A percentile compares a stretch with the other conserved stretches of the same genome.
Evolutionary conservation across 306 rosid genomes (phyloP).

Genomic region (Oemleria cerasiformis): DNA sequence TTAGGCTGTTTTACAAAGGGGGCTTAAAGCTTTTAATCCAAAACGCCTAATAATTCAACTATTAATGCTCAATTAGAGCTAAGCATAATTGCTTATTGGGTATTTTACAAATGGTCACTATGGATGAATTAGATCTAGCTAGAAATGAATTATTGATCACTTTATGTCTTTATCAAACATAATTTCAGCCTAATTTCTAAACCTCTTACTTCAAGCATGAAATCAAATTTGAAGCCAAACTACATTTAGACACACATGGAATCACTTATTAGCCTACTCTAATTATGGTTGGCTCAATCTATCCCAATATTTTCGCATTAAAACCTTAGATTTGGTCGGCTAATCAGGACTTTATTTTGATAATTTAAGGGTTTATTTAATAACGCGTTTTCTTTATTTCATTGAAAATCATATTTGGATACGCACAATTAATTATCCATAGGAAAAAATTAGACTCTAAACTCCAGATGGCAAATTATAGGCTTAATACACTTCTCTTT

Average conservation of each 20-base stretch:
- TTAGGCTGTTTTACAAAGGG: slow-evolving; percentile 9
- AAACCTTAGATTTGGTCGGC: background rate
- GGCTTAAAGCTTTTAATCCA: background rate
- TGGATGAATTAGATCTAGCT: background rate
- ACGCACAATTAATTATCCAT: no score
- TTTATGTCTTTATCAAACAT: slow-evolving; percentile 17
- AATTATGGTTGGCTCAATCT: background rate
- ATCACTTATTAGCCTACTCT: background rate
- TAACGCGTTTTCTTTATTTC: background rate
- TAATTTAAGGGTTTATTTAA: background rate
- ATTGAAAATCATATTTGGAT: background rate
- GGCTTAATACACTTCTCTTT: background rate
- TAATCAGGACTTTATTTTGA: background rate
- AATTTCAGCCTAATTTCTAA: background rate
- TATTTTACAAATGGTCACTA: no score
- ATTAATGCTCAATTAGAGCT: background rate
- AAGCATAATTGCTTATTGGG: background rate
- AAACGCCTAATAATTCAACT: background rate
- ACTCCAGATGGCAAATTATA: background rate
- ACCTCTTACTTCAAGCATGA: background rate
- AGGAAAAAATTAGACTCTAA: no score
- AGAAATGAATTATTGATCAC: slow-evolving; percentile 1
- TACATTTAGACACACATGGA: background rate
- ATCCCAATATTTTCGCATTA: background rate
- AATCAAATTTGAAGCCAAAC: background rate